Percentiles rank a stretch among this genome's conserved stretches.
phyloP scores from a whole-genome alignment of 1,139 yeast species.

The Geotrichum reessii region DNA sequence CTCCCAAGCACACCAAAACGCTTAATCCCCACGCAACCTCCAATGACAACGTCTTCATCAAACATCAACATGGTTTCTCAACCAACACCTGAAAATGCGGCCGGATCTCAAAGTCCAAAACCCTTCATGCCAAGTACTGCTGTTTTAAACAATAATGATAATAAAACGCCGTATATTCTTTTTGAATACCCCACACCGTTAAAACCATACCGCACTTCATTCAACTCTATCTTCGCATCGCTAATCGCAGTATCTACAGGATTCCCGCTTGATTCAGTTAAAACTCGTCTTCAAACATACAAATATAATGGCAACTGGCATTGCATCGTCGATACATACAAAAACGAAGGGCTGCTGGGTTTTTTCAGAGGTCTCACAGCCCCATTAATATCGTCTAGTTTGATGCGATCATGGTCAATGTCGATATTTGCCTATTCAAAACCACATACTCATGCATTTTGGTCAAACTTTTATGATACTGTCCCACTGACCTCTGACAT shows the following conservation, averaged over 20 bases:
- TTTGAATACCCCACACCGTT: slow-evolving; percentile 41
- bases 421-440: slow-evolving; percentile 56
- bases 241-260: slow-evolving; percentile 66
- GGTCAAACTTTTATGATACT: slow-evolving; percentile 23
- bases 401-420: slow-evolving; percentile 43
- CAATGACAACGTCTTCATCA: background rate
- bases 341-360: slow-evolving; percentile 61
- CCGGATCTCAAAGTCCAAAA: background rate
- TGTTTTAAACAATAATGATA: background rate
- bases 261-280: slow-evolving; percentile 78
- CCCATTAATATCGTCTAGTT: slow-evolving; percentile 29
- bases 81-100: background rate
- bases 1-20: background rate
- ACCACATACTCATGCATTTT: slow-evolving; percentile 38
- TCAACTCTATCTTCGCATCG: slow-evolving; percentile 60
- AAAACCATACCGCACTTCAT: slow-evolving; percentile 53
- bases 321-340: slow-evolving; percentile 54
- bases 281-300: slow-evolving; percentile 81
- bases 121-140: background rate
- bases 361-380: slow-evolving; percentile 52
- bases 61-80: background rate
- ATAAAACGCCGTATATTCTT: background rate
- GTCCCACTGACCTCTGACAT: slow-evolving; percentile 6
- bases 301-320: slow-evolving; percentile 52
- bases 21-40: background rate